Evolutionary conservation across 139 green algal genomes (phyloP).

Genomic region (Micractinium sp.): DNA sequence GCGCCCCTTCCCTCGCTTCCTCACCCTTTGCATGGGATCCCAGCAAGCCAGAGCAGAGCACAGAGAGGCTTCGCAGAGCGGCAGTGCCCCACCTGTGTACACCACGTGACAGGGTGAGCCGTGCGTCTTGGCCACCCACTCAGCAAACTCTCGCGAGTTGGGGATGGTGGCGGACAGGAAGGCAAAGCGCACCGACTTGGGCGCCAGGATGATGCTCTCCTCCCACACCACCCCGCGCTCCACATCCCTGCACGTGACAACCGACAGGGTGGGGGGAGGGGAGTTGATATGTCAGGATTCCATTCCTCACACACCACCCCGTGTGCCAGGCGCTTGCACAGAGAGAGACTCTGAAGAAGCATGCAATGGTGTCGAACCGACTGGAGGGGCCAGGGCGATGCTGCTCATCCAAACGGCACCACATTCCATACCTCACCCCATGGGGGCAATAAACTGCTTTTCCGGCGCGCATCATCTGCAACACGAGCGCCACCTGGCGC

Average conservation of each 20-base stretch:
- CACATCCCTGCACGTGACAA: constrained; percentile 18
- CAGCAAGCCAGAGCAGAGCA: background rate
- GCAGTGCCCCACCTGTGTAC: constrained; percentile 5
- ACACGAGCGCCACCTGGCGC: constrained; percentile 66
- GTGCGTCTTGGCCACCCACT: constrained; percentile 80
- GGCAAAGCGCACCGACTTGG: constrained; percentile 60
- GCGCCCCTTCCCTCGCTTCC: too few species aligned
- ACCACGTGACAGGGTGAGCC: constrained; percentile 77
- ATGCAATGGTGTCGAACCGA: background rate
- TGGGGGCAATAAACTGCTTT: too few species aligned
- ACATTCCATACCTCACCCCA: too few species aligned
- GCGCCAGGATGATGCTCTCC: constrained; percentile 69
- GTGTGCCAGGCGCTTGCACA: background rate
- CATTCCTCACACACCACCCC: constrained; percentile 84
- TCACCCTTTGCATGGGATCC: too few species aligned
- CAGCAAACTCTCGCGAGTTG: constrained; percentile 84
- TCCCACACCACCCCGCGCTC: constrained; percentile 91
- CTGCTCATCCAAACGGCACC: too few species aligned
- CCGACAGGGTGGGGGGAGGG: too few species aligned
- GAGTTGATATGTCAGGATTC: too few species aligned
- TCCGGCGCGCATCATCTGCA: too few species aligned
- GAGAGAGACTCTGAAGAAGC: too few species aligned
- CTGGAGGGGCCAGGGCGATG: background rate
- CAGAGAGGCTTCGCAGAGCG: background rate
- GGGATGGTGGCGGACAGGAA: constrained; percentile 89